phyloP scores from a whole-genome alignment of 2,329 filamentous ascomycete genomes.

The Fusarium sp. region DNA sequence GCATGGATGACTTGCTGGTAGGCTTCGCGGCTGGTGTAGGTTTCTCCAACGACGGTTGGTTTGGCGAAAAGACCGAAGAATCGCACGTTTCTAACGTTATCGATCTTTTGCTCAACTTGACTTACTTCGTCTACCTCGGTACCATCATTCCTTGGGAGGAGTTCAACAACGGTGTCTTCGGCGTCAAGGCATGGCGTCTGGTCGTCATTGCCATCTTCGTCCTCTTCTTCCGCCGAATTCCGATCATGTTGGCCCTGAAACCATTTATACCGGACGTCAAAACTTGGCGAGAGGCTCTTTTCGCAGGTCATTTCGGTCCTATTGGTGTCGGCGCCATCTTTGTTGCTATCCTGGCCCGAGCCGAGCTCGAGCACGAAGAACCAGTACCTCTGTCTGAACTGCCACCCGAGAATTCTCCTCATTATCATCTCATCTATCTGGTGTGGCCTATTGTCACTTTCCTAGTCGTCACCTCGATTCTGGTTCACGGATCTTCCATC shows the following conservation, averaged over 20 bases:
- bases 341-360: conserved; percentile 89
- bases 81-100: conserved; percentile 99
- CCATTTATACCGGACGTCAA: conserved; percentile 96
- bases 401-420: conserved; percentile 65
- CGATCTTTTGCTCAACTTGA: conserved; percentile 94
- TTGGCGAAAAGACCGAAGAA: conserved; percentile 97
- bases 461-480: conserved; percentile 91
- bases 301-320: conserved; percentile 96
- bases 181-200: conserved; percentile 87
- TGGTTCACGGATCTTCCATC: conserved; percentile 97
- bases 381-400: conserved; percentile 79
- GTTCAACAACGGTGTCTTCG: conserved; percentile 81
- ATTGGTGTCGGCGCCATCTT: conserved; percentile 98
- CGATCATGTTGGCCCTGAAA: conserved; percentile 92
- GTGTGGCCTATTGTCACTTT: conserved; percentile 98
- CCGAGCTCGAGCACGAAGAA: conserved; percentile 83
- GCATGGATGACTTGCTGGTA: conserved; percentile 92
- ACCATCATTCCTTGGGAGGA: conserved; percentile 97
- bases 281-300: conserved; percentile 96
- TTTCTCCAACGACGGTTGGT: conserved; percentile 99
- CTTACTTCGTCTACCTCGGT: conserved; percentile 98
- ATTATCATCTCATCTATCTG: conserved; percentile 80
- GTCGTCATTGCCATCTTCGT: conserved; percentile 95
- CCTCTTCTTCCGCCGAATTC: conserved; percentile 94
- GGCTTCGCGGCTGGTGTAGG: conserved; percentile 97